Percentiles rank a stretch among this genome's conserved stretches.
Conservation (phyloP, 129 eudicot genomes). For the Centrapalus pauciflorus region DNA sequence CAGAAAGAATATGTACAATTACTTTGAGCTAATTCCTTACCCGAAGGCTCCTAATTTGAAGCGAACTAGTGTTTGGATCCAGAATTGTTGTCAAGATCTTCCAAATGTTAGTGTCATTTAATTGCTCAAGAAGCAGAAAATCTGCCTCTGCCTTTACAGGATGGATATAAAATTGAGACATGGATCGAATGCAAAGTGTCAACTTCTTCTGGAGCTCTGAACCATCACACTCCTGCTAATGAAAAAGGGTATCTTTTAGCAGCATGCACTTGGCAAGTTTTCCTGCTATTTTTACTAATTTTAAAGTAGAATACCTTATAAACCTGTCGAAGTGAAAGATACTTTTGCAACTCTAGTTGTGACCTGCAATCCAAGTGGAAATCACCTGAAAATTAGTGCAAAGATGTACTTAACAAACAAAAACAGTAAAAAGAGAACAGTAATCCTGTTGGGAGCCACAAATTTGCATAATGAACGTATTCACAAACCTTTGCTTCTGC, state of each 20-base stretch:
- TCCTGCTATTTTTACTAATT: not conserved
- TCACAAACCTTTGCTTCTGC: slow-evolving; percentile 80
- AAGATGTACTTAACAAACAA: slow-evolving; percentile 20
- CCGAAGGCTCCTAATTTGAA: slow-evolving; percentile 53
- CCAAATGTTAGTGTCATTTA: slow-evolving; percentile 84
- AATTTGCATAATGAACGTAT: slow-evolving; percentile 11
- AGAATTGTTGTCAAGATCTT: slow-evolving; percentile 56
- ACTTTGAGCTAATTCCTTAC: slow-evolving; percentile 34
- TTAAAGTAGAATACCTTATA: slow-evolving; percentile 53
- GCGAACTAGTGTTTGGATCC: slow-evolving; percentile 61
- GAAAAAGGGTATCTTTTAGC: slow-evolving; percentile 17
- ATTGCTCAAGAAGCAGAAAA: slow-evolving; percentile 74
- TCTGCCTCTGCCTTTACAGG: slow-evolving; percentile 75
- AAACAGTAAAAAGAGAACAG: slow-evolving; percentile 13
- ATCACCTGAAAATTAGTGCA: slow-evolving; percentile 30
- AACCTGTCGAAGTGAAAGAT: slow-evolving; percentile 66
- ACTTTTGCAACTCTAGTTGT: slow-evolving; percentile 81
- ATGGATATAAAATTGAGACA: slow-evolving; percentile 76
- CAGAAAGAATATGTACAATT: not conserved
- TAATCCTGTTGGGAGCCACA: slow-evolving; percentile 4
- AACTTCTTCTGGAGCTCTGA: slow-evolving; percentile 64
- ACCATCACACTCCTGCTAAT: slow-evolving; percentile 60
- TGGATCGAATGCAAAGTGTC: slow-evolving; percentile 44
- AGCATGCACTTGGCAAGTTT: not conserved
- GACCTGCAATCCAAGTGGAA: slow-evolving; percentile 55